Percentiles rank a stretch among this genome's conserved stretches.
Evolutionary conservation across 1,139 yeast species (phyloP).

Genomic region (Geotrichum citri-aurantii): DNA sequence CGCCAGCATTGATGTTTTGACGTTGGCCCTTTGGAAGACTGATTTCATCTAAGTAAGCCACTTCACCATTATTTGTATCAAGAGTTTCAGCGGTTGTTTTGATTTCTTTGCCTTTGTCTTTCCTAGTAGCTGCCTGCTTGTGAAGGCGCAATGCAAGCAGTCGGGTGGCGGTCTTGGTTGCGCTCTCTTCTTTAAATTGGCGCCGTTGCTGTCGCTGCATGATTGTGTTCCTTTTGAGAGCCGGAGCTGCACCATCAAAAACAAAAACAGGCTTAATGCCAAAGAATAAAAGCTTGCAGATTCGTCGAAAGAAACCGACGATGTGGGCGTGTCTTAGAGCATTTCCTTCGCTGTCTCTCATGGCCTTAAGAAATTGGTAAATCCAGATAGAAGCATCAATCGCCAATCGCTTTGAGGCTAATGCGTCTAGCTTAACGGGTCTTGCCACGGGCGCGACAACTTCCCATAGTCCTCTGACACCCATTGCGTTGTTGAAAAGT

Average conservation of each 20-base stretch:
- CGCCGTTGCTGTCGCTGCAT: conserved; percentile 63
- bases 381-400: conserved; percentile 99
- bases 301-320: conserved; percentile 84
- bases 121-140: conserved; percentile 13
- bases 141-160: conserved; percentile 39
- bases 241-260: conserved; percentile 93
- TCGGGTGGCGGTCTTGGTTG: conserved; percentile 71
- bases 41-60: conserved; percentile 31
- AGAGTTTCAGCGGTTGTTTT: conserved; percentile 18
- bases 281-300: conserved; percentile 81
- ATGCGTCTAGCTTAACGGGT: conserved; percentile 83
- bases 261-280: conserved; percentile 93
- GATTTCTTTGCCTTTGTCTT: conserved; percentile 30
- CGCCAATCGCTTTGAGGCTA: conserved; percentile 70
- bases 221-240: conserved; percentile 71
- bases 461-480: conserved; percentile 94
- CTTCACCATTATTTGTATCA: conserved; percentile 12
- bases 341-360: conserved; percentile 79
- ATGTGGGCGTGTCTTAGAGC: conserved; percentile 68
- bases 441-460: conserved; percentile 84
- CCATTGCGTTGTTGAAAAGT: conserved; percentile 48
- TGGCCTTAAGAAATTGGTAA: conserved; percentile 92
- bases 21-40: conserved; percentile 18
- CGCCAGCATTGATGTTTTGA: not conserved
- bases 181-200: conserved; percentile 66